Evolutionary conservation across 495 filamentous ascomycete genomes (phyloP), one percentile per base, ranked within the genome.

Genomic region (Tuber melanosporum): DNA sequence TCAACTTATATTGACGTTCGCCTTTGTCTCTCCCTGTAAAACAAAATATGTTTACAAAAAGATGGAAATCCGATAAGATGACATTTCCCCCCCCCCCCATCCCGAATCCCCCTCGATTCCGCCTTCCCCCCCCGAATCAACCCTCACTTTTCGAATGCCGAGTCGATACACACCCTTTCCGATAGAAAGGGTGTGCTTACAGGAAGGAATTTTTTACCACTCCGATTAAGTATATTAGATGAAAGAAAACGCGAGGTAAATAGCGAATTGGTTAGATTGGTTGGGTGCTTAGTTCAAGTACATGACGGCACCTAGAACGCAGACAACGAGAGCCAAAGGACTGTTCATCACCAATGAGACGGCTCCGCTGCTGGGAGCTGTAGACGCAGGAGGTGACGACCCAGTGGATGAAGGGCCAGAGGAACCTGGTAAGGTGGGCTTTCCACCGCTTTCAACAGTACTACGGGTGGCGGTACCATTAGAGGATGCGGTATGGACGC

Each of bases 301-400:
- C 46, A 82, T 46, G 46, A 82, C 75, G 7, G 78, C 80, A 75
- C 76, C 80, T 39, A 82, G 73, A 41, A 82, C 69, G n/a, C 80
- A 82, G 32, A 81, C 80, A 26, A 82, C 79, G 47, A 82, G 73
- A 44, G 80, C 80, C 62, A 82, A 72, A 39, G 80, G 80, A 69
- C 80, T 82, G 73, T 78, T 80, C 66, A 82, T 71, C 62, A 81
- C 43, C 42, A 73, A 46, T 22, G 80, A 49, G 22, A 75, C 75
- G 4, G 73, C 75, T 52, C 75, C 80, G 42, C 79, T 81, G 8
- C 78, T 70, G 62, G 76, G 47, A 42, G 73, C 32, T 20, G 45
- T 47, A 22, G 70, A n/a, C 0, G 66, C 41, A 41, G 77, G 32
- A 42, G 39, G 5, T 15, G 74, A 12, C 4, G 39, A 36, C 3